Evolutionary conservation across 495 filamentous ascomycete genomes (phyloP), one percentile per base, ranked within the genome.

Genomic region (Achaetomiella virescens): DNA sequence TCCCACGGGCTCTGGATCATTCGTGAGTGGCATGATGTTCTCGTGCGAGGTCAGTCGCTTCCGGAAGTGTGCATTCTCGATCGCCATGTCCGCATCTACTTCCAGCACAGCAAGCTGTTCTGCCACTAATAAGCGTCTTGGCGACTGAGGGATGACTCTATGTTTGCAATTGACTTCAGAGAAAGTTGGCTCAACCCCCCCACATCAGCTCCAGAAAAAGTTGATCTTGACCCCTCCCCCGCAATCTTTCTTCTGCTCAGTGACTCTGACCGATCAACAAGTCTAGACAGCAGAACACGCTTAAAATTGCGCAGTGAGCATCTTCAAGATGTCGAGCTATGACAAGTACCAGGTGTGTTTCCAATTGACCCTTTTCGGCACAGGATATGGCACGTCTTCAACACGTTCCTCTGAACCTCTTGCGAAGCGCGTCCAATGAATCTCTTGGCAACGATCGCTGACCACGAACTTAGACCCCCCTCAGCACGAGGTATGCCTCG

Each of bases 401-500:
- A 4, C 27, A 25, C 42, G 17, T 12, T 14, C 27, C 27, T 9
- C 27, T 31, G 9, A 31, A 31, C 27, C 27, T 2, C 36, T 15
- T 4, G 4, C n/a, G 12, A 17, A 3, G 4, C 36, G 14, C 36
- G 5, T 15, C 27, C 20, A 29, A 15, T 37, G 22, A 42, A 35
- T 10, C 2, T 20, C 17, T 22, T 44, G 7, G 15, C 21, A 48
- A 33, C 12, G n/a, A 51, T 18, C 10, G 1, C 55, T 52, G 14
- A 73, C 65, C 79, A 27, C 24, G 29, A 6, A 10, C 46, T 31
- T 31, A 89, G 72, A 89, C 87, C 27, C 81, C 87, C 54, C 76
- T 91, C 60, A 83, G 81, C 65, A 80, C 82, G 66, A 82, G 88
- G 60, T 91, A 91, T 76, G 79, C 82, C 61, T 87, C 72, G 61